A percentile compares a stretch with the other conserved stretches of the same genome.
These are phyloP conservation scores for Coemansia sp. DNA, from an alignment of 192 early-diverging fungal genomes.

Conservation along the genomic window DNA sequence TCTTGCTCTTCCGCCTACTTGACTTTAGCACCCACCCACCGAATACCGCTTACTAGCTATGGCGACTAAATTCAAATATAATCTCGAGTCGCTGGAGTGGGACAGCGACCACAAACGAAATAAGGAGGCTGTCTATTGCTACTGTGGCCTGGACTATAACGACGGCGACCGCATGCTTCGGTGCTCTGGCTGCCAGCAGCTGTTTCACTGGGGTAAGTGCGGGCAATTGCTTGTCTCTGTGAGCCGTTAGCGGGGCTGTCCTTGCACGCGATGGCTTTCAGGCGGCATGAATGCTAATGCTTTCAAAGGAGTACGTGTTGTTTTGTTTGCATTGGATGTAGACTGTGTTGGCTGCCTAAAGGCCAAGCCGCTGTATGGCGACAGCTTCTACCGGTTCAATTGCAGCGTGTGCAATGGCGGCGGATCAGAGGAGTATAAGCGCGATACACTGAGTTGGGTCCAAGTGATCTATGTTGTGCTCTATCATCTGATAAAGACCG, in stretches of 20 bases:
- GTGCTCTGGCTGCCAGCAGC: conserved; percentile 65
- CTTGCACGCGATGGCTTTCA: background rate
- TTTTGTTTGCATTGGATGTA: conserved; percentile 17
- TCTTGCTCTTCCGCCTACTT: background rate
- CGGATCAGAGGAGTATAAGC: conserved; percentile 62
- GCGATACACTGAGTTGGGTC: conserved; percentile 70
- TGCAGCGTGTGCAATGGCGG: conserved; percentile 71
- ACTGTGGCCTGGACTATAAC: conserved; percentile 68
- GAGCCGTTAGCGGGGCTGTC: background rate
- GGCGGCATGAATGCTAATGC: background rate
- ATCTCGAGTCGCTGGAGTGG: conserved; percentile 54
- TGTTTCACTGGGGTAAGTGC: conserved; percentile 70
- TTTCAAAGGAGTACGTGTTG: background rate
- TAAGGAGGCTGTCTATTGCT: conserved; percentile 72
- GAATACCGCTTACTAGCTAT: background rate
- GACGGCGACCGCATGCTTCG: conserved; percentile 64
- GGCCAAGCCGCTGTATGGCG: conserved; percentile 63
- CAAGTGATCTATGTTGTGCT: conserved; percentile 70
- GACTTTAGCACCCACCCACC: background rate
- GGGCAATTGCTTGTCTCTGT: background rate
- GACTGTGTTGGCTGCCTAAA: conserved; percentile 63
- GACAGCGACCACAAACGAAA: conserved; percentile 57
- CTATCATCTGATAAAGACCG: conserved; percentile 65
- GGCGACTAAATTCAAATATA: conserved; percentile 47
- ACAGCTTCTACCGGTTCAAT: conserved; percentile 71